phyloP scores from a whole-genome alignment of 2,329 filamentous ascomycete genomes.

The Pleurostoma richardsiae region DNA sequence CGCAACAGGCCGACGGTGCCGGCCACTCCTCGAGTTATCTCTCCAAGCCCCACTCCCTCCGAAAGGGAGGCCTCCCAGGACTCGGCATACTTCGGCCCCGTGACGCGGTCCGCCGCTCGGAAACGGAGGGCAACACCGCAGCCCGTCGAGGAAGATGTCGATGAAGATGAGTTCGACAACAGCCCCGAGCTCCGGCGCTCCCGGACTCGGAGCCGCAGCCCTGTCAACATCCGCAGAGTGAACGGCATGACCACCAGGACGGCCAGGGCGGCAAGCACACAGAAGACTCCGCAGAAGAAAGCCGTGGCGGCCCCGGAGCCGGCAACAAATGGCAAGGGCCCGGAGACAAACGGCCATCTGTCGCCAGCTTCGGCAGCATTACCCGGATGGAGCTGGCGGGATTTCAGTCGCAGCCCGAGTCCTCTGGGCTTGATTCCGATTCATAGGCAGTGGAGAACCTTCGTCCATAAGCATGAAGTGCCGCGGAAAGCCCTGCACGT shows the following conservation, averaged over 20 bases:
- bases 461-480: slow-evolving; percentile 96
- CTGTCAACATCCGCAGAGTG: slow-evolving; percentile 48
- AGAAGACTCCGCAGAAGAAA: slow-evolving; percentile 15
- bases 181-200: slow-evolving; percentile 51
- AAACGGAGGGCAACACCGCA: slow-evolving; percentile 52
- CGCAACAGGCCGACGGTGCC: slow-evolving; percentile 56
- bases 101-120: slow-evolving; percentile 69
- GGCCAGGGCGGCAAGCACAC: slow-evolving; percentile 24
- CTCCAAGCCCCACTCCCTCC: slow-evolving; percentile 74
- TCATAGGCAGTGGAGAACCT: slow-evolving; percentile 82
- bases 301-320: slow-evolving; percentile 14
- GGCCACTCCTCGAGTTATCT: slow-evolving; percentile 80
- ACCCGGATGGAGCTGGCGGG: slow-evolving; percentile 73
- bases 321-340: slow-evolving; percentile 22
- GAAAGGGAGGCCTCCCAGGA: slow-evolving; percentile 52
- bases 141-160: slow-evolving; percentile 54
- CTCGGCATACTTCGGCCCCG: slow-evolving; percentile 61
- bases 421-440: slow-evolving; percentile 93
- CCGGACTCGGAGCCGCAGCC: slow-evolving; percentile 67
- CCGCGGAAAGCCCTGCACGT: slow-evolving; percentile 91
- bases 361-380: slow-evolving; percentile 60
- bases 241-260: slow-evolving; percentile 48
- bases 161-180: slow-evolving; percentile 41
- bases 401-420: slow-evolving; percentile 86
- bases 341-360: slow-evolving; percentile 59